Percentiles rank a stretch among this genome's conserved stretches.
These are phyloP conservation scores for Penicillium paxilli DNA, from an alignment of 495 filamentous ascomycete species.

Conservation along the genomic window DNA sequence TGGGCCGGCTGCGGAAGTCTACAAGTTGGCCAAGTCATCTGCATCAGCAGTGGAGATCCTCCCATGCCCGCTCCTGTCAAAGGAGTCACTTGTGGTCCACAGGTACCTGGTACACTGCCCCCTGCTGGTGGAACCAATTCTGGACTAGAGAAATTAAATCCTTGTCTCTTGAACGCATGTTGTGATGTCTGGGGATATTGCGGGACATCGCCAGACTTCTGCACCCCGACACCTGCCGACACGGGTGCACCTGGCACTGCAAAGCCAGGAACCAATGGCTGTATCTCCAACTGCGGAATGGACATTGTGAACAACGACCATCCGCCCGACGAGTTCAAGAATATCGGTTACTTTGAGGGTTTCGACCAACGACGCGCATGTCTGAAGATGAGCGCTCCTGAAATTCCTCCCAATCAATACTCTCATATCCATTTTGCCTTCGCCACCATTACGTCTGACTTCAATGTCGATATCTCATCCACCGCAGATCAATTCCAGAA, in stretches of 20 bases:
- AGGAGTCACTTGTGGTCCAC: background rate
- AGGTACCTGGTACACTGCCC: background rate
- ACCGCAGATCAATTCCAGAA: background rate
- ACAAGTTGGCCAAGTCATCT: background rate
- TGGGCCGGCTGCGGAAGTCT: constrained; percentile 11
- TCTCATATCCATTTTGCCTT: constrained; percentile 50
- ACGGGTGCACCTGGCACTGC: background rate
- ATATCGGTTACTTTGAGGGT: background rate
- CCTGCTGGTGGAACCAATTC: background rate
- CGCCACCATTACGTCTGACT: constrained; percentile 31
- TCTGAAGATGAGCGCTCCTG: constrained; percentile 13
- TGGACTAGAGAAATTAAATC: background rate
- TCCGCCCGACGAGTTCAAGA: background rate
- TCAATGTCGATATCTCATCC: constrained; percentile 25
- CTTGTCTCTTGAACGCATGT: constrained; percentile 9
- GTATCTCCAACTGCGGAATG: constrained; percentile 6
- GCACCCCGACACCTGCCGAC: background rate
- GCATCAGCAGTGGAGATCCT: background rate
- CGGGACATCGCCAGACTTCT: background rate
- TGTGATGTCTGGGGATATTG: constrained; percentile 8
- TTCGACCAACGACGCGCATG: constrained; percentile 15
- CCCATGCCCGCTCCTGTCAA: background rate
- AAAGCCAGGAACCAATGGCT: background rate
- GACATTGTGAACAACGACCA: background rate
- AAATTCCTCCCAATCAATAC: constrained; percentile 27